Conservation (phyloP, 2,329 filamentous ascomycete genomes). For the Ceratocystis destructans region DNA sequence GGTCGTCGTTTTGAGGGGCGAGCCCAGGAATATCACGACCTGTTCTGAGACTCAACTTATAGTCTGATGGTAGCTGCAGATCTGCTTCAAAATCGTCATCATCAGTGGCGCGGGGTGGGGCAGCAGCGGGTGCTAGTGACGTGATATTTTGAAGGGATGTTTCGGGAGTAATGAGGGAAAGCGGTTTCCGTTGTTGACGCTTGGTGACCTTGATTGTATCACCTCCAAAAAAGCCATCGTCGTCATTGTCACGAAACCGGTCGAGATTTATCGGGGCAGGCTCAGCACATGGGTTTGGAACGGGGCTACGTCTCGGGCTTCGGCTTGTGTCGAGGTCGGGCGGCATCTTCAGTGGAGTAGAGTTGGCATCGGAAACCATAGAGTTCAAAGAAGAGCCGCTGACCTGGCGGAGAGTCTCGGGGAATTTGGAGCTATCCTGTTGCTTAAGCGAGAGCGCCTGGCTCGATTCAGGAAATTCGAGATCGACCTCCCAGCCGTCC, state of each 20-base stretch:
- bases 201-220: conserved; percentile 58
- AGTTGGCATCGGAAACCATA: conserved; percentile 37
- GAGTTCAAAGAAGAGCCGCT: conserved; percentile 40
- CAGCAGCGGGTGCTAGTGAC: neutral
- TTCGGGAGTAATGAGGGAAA: conserved; percentile 42
- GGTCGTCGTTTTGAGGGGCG: conserved; percentile 52
- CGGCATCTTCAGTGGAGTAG: conserved; percentile 24
- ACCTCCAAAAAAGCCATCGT: conserved; percentile 51
- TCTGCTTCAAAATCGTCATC: conserved; percentile 61
- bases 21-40: conserved; percentile 45
- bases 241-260: conserved; percentile 47
- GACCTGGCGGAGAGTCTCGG: conserved; percentile 54
- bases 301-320: conserved; percentile 14
- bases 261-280: conserved; percentile 39
- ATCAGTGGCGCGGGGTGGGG: conserved; percentile 19
- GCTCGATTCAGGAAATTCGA: conserved; percentile 50
- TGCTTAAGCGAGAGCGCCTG: conserved; percentile 52
- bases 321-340: conserved; percentile 7
- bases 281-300: conserved; percentile 27
- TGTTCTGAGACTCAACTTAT: conserved; percentile 50
- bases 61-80: conserved; percentile 55
- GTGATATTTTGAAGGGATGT: conserved; percentile 33
- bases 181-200: conserved; percentile 38
- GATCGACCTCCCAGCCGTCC: conserved; percentile 70
- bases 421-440: conserved; percentile 46